phyloP scores from a whole-genome alignment of 2,329 filamentous ascomycete genomes.

The Coniochaeta ligniaria region DNA sequence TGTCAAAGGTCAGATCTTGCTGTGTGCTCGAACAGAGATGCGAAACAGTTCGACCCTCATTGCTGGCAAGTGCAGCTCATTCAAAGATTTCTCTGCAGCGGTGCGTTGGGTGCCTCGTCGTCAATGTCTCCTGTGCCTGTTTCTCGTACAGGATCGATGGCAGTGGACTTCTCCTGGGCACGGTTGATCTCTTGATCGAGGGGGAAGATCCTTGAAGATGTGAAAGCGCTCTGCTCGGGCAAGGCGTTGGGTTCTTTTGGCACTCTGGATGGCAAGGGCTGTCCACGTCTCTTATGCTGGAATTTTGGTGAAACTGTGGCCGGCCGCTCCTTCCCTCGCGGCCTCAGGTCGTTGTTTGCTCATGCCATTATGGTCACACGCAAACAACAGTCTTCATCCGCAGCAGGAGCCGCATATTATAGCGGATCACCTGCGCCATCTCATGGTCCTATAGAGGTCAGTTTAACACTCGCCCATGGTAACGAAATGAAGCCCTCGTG shows the following conservation, averaged over 20 bases:
- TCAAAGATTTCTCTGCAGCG: background rate
- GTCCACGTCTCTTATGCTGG: background rate
- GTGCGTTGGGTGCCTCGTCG: background rate
- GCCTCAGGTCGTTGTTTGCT: background rate
- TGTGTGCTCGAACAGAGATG: background rate
- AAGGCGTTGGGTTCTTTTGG: background rate
- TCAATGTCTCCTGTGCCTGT: background rate
- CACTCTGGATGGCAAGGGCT: background rate
- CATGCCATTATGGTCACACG: background rate
- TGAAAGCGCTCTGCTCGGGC: background rate
- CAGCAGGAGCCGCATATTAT: background rate
- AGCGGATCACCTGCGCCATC: background rate
- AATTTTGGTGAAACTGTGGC: background rate
- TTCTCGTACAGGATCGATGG: background rate
- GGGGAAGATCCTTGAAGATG: background rate
- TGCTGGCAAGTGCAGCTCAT: background rate
- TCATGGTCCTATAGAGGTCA: background rate
- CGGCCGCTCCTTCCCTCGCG: background rate
- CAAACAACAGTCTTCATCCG: background rate
- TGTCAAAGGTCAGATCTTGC: background rate
- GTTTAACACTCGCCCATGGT: background rate
- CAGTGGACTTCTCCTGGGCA: background rate
- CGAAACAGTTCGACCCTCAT: background rate
- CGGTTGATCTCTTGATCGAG: background rate
- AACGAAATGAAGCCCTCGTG: slow-evolving; percentile 1